Evolutionary conservation across 2,329 filamentous ascomycete species (phyloP), one percentile per base, ranked within the genome.

Genomic region (Piedraia hortae): DNA sequence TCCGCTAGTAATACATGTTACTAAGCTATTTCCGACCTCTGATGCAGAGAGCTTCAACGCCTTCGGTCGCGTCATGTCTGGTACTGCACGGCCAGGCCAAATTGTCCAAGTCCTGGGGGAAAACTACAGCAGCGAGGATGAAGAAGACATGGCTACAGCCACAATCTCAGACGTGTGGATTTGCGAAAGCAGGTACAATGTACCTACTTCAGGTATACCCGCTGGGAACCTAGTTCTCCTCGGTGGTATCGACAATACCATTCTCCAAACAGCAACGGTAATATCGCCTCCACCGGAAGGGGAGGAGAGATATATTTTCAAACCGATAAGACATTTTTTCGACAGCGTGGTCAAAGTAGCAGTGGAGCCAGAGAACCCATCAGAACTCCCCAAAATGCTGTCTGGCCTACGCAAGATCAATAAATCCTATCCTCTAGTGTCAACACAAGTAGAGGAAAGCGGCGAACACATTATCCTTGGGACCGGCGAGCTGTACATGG

Each of bases 401-500:
- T 85, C 97, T 42, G 85, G 85, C 25, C 57, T 97, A 21, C 68
- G 85, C 22, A 91, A 90, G 42, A 72, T 97, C 47, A 90, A 91
- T 55, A 97, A 97, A 47, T 89, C 75, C 36, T 97, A 93, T 36
- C 85, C 85, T 14, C 59, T 97, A 12, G 74, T 93, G 35, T 75
- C 73, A 7, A 97, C 85, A 4, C 93, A 93, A 45, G 85, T 97
- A 3, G 85, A 97, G 44, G 85, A 97, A 47, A 91, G 78, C 2
- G 85, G 85, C 22, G 85, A 97, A 46, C 85, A 97, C 41, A 70
- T 97, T 32, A 59, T 97, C 20, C 61, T 97, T 4, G 85, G 85
- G 12, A 97, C 85, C 0, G 85, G 85, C 28, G 85, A 97, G 45
- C 56, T 97, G n/a, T 97, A 97, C 51, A 93, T 97, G 80, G 85